Base-by-base conservation (phyloP, 345 rosid genomes). In the Melaleuca quinquenervia region DNA sequence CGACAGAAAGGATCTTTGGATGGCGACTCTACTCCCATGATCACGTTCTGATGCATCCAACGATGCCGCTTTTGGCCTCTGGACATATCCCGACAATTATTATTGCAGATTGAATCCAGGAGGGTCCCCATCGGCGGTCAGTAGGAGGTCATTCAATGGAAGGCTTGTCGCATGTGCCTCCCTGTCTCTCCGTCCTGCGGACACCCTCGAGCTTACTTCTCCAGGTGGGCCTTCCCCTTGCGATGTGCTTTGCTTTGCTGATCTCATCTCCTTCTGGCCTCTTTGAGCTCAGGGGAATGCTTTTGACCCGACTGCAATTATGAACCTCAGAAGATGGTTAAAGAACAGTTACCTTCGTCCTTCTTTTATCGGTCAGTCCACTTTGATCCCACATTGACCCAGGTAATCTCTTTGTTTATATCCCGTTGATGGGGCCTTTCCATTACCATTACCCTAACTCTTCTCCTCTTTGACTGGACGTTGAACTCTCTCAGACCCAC, bases 111-210 rank as follows among this genome's bases (percentile, higher is more conserved):
- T 44, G 50, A 84, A 48, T 26, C 41, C 53, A 20, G 36, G 11
- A 29, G 85, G 85, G 55, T 84, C 80, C 85, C 60, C 82, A 13
- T 11, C 27, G 41, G 74, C 26, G 32, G 45, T 50, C 45, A 62
- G 55, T 32, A n/a, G 87, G 84, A 60, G 83, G 41, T 85, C 87
- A 53, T 85, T 85, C 36, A 53, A 85, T 53, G 84, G 22, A 54
- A 45, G 84, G 36, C 82, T 70, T 29, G 62, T 58, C 76, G 0
- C 52, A 58, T n/a, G 24, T 58, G 51, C 62, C 85, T 11, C 60
- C 27, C 36, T 54, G 32, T 83, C 85, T 53, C 85, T 36, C 85
- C 3, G 24, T 70, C 48, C 78, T 1, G 78, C 26, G 2, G 48
- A 70, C 78, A 32, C 48, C 0, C 45, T 32, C 12, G 1, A 70